Percentiles rank a stretch among this genome's conserved stretches.
Conservation (phyloP, 2,329 filamentous ascomycete species). For the Apiospora hydei region DNA sequence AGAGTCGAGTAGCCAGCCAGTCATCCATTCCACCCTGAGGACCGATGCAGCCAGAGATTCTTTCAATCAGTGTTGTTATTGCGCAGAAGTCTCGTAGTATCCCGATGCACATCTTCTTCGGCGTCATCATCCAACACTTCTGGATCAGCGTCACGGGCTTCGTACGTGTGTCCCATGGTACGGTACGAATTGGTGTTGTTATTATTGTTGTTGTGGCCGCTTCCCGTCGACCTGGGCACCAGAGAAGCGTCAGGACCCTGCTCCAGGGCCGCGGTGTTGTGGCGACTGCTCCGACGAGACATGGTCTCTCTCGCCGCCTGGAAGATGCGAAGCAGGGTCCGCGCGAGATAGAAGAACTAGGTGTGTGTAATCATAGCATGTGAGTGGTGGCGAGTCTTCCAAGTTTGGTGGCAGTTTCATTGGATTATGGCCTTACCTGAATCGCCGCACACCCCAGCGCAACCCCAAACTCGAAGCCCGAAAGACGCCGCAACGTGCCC, state of each 20-base stretch:
- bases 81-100: neutral
- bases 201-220: neutral
- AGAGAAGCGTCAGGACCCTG: neutral
- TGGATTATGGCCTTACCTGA: constrained; percentile 53
- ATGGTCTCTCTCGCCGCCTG: neutral
- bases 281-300: neutral
- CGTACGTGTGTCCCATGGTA: neutral
- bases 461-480: constrained; percentile 63
- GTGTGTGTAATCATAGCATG: neutral
- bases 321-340: neutral
- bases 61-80: neutral
- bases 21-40: neutral
- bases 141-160: neutral
- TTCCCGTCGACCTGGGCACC: neutral
- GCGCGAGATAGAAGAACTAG: neutral
- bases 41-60: neutral
- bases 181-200: neutral
- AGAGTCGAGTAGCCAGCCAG: neutral
- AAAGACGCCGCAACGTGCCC: constrained; percentile 58
- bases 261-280: neutral
- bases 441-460: constrained; percentile 60
- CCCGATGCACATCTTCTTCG: neutral
- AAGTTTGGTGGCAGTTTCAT: neutral
- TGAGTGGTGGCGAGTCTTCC: neutral
- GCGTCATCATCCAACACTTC: neutral